phyloP scores from a whole-genome alignment of 2,329 filamentous ascomycete species.

The Aschersonia sp. region DNA sequence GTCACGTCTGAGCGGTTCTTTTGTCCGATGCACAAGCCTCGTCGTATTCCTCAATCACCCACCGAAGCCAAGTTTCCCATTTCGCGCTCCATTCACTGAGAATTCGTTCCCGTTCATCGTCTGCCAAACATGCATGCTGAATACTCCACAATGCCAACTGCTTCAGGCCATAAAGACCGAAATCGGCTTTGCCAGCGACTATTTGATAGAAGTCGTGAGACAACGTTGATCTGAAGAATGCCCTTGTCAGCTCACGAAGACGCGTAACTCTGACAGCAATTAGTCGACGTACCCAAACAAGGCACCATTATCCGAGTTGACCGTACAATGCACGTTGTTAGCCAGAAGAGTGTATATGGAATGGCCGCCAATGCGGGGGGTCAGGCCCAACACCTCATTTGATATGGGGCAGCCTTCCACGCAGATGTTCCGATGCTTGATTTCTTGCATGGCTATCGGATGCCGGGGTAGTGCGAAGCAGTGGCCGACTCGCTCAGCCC shows the following conservation, averaged over 20 bases:
- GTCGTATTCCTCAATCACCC: conserved; percentile 29
- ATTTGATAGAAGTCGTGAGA: conserved; percentile 68
- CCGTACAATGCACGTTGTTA: conserved; percentile 58
- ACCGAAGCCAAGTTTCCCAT: conserved; percentile 45
- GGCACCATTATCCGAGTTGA: conserved; percentile 63
- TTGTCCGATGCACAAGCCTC: not conserved
- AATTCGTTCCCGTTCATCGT: conserved; percentile 22
- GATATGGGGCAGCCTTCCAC: conserved; percentile 68
- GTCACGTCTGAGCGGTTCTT: no score
- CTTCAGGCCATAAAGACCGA: conserved; percentile 57
- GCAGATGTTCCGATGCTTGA: conserved; percentile 49
- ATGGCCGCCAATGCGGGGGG: conserved; percentile 49
- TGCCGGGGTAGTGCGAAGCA: conserved; percentile 57
- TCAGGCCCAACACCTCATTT: conserved; percentile 61
- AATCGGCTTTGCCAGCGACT: conserved; percentile 52
- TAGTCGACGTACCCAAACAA: conserved; percentile 43
- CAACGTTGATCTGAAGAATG: conserved; percentile 43
- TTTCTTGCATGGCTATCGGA: conserved; percentile 48
- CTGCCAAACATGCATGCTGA: conserved; percentile 40
- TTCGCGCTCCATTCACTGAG: conserved; percentile 31
- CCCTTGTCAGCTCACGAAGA: not conserved
- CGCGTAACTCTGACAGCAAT: not conserved
- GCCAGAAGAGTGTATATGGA: conserved; percentile 53
- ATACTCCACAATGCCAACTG: conserved; percentile 51
- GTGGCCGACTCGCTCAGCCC: conserved; percentile 57